Evolutionary conservation across 129 eudicot genomes (phyloP).

Genomic region (Flaveria trinervia): DNA sequence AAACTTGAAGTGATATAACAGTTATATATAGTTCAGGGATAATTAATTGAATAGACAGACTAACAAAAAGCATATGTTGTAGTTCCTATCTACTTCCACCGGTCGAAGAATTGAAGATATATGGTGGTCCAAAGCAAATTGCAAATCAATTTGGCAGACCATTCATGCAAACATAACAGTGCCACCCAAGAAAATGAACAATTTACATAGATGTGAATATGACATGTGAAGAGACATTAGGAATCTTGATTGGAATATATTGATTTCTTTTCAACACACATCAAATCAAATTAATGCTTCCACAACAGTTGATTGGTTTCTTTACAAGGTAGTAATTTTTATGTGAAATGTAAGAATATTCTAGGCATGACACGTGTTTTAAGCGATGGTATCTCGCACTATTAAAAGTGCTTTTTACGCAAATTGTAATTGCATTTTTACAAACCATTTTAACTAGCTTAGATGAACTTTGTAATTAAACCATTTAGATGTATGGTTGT

Average conservation of each 20-base stretch:
- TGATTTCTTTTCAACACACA: neutral
- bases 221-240: constrained; percentile 23
- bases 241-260: constrained; percentile 18
- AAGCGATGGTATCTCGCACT: no score
- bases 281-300: neutral
- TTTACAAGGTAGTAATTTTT: neutral
- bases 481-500: no score
- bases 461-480: no score
- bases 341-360: no score
- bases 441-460: no score
- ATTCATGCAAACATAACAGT: neutral
- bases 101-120: neutral
- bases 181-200: constrained; percentile 11
- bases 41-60: no score
- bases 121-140: constrained; percentile 26
- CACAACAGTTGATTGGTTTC: neutral
- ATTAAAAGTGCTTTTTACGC: no score
- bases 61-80: no score
- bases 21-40: no score
- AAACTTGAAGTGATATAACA: no score
- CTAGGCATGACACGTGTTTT: no score
- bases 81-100: neutral
- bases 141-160: constrained; percentile 1
- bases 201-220: constrained; percentile 11
- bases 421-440: no score